Percentiles rank a stretch among this genome's conserved stretches.
Evolutionary conservation across 192 early-diverging fungal species (phyloP).

Genomic region (Endogone sp.): DNA sequence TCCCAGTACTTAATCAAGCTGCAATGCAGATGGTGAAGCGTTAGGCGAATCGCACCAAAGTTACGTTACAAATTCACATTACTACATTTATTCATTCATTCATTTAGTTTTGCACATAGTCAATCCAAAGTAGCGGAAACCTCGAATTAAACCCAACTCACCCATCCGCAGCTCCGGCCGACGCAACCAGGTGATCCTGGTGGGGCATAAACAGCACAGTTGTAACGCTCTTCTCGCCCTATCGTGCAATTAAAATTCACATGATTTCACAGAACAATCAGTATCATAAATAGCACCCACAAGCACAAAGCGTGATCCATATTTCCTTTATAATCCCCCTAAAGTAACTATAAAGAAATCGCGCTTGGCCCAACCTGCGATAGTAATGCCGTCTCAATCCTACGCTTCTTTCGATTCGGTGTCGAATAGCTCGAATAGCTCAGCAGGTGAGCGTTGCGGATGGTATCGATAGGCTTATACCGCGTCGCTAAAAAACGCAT

Average conservation of each 20-base stretch:
- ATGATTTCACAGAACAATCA: no score
- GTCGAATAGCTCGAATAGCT: not conserved
- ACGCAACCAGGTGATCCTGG: constrained; percentile 46
- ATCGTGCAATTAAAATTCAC: not conserved
- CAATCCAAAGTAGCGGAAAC: no score
- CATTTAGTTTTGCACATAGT: no score
- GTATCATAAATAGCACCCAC: no score
- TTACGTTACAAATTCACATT: no score
- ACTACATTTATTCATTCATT: no score
- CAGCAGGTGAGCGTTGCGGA: constrained; percentile 39
- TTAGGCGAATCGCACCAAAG: not conserved
- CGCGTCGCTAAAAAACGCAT: constrained; percentile 9
- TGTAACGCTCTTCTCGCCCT: constrained; percentile 42
- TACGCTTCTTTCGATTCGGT: not conserved
- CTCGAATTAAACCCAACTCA: constrained; percentile 22
- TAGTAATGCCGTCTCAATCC: not conserved
- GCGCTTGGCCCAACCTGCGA: not conserved
- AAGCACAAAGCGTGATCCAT: no score
- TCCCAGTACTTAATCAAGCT: constrained; percentile 84
- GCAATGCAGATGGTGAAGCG: not conserved
- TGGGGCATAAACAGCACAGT: constrained; percentile 44
- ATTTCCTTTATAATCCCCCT: no score
- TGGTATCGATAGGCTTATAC: constrained; percentile 36
- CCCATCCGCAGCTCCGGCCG: constrained; percentile 65
- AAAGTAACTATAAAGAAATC: not conserved